phyloP scores from a whole-genome alignment of 1,284 basidiomycete genomes.

The Peniophora sp. region DNA sequence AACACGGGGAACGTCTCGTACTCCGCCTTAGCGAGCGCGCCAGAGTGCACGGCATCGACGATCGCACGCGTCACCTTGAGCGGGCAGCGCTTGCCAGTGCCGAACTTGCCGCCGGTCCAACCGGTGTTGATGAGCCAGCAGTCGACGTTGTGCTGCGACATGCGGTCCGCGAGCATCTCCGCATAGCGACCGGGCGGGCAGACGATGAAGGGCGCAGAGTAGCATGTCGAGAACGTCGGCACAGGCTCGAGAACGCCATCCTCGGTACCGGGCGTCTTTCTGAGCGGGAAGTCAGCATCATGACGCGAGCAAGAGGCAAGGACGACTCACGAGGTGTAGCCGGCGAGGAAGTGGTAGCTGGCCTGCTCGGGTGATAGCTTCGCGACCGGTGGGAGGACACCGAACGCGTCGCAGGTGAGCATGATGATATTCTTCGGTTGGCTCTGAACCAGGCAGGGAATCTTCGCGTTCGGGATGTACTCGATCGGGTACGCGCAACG shows the following conservation, averaged over 20 bases:
- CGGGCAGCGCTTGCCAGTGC: slow-evolving; percentile 86
- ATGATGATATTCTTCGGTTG: slow-evolving; percentile 97
- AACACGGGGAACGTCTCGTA: slow-evolving; percentile 82
- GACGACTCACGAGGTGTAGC: slow-evolving; percentile 79
- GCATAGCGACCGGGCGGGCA: slow-evolving; percentile 96
- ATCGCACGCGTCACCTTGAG: slow-evolving; percentile 95
- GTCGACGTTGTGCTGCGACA: slow-evolving; percentile 86
- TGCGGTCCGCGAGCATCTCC: slow-evolving; percentile 93
- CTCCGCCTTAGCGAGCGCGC: slow-evolving; percentile 81
- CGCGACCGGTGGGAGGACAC: slow-evolving; percentile 94
- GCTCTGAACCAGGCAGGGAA: slow-evolving; percentile 78
- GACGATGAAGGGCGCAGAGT: slow-evolving; percentile 98
- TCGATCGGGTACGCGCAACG: slow-evolving; percentile 98
- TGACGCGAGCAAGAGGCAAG: not conserved
- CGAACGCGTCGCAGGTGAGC: slow-evolving; percentile 97
- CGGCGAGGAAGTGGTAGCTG: slow-evolving; percentile 95
- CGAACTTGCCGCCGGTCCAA: slow-evolving; percentile 95
- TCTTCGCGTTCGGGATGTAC: slow-evolving; percentile 91
- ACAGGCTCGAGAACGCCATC: slow-evolving; percentile 97
- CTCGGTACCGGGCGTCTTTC: slow-evolving; percentile 95
- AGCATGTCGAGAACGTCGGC: slow-evolving; percentile 98
- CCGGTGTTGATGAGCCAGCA: slow-evolving; percentile 99
- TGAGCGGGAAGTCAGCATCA: slow-evolving; percentile 16
- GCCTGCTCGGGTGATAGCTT: slow-evolving; percentile 92
- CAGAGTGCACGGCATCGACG: slow-evolving; percentile 95